Conservation (phyloP, 2,329 filamentous ascomycete species). For the Cladosporium sp. region DNA sequence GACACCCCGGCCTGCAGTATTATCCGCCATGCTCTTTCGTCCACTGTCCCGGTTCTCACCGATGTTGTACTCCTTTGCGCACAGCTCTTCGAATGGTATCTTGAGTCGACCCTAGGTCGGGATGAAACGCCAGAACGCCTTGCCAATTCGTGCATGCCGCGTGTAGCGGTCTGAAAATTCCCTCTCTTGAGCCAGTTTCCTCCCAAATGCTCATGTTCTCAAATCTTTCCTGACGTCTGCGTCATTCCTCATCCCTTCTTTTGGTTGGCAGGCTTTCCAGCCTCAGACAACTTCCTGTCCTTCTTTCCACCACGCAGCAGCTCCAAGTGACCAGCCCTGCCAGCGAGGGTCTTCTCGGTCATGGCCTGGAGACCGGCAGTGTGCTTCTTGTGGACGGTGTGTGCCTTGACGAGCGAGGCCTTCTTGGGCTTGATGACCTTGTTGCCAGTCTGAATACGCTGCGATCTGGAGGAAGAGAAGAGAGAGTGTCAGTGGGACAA, state of each 20-base stretch:
- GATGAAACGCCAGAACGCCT: too few relatives aligned
- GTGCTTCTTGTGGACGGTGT: conserved; percentile 63
- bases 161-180: too few relatives aligned
- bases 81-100: too few relatives aligned
- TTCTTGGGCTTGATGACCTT: conserved; percentile 65
- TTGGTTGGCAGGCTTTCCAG: conserved; percentile 5
- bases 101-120: too few relatives aligned
- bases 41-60: too few relatives aligned
- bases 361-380: conserved; percentile 57
- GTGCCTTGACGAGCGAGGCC: conserved; percentile 52
- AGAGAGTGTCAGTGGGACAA: conserved; percentile 1
- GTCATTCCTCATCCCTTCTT: conserved; percentile 7
- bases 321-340: conserved; percentile 66
- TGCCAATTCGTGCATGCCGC: too few relatives aligned
- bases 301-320: conserved; percentile 63
- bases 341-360: conserved; percentile 63
- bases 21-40: too few relatives aligned
- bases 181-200: background rate
- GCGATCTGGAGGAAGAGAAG: conserved; percentile 18
- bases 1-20: too few relatives aligned
- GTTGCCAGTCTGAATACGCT: conserved; percentile 42
- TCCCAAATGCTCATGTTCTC: background rate
- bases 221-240: too few relatives aligned
- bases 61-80: too few relatives aligned
- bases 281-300: conserved; percentile 34